Conservation (phyloP, 2,329 filamentous ascomycete genomes). For the Pseudopyrenochaeta lycopersici region DNA sequence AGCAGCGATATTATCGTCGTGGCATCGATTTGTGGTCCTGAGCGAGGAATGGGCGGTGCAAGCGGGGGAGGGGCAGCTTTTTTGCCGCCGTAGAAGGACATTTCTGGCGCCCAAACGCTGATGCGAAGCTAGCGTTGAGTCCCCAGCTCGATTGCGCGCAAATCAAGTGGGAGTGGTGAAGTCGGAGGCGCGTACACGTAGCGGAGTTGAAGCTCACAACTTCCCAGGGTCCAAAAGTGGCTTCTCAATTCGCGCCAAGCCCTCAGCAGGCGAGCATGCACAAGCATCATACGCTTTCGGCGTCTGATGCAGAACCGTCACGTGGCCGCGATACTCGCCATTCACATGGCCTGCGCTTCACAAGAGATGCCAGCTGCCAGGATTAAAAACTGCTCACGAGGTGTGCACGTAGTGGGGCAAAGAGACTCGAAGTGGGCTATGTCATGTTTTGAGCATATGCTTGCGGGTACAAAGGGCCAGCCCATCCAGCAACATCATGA, state of each 20-base stretch:
- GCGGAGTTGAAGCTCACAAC: constrained; percentile 9
- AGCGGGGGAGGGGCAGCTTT: constrained; percentile 64
- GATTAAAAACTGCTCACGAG: constrained; percentile 27
- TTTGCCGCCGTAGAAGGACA: constrained; percentile 36
- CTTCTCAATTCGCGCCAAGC: constrained; percentile 3
- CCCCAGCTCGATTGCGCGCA: constrained; percentile 9
- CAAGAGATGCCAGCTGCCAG: constrained; percentile 13
- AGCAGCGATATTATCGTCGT: constrained; percentile 65
- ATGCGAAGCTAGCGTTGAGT: constrained; percentile 1
- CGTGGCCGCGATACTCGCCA: constrained; percentile 37
- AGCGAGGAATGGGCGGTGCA: constrained; percentile 64
- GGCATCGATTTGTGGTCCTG: constrained; percentile 51
- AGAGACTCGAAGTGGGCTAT: constrained; percentile 22
- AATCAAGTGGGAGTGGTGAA: constrained; percentile 14
- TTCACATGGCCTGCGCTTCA: constrained; percentile 37
- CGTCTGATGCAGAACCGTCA: constrained; percentile 28
- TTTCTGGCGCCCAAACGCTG: constrained; percentile 13
- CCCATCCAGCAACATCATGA: constrained; percentile 1
- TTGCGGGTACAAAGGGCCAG: constrained; percentile 21
- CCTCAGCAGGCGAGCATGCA: constrained; percentile 33
- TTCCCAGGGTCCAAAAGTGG: constrained; percentile 33
- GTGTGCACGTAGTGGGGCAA: constrained; percentile 15
- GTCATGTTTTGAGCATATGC: constrained; percentile 30
- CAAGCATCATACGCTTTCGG: constrained; percentile 17
- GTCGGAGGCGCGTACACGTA: constrained; percentile 10